phyloP scores from a whole-genome alignment of 179 eudicot species.

The Drosera spatulata region DNA sequence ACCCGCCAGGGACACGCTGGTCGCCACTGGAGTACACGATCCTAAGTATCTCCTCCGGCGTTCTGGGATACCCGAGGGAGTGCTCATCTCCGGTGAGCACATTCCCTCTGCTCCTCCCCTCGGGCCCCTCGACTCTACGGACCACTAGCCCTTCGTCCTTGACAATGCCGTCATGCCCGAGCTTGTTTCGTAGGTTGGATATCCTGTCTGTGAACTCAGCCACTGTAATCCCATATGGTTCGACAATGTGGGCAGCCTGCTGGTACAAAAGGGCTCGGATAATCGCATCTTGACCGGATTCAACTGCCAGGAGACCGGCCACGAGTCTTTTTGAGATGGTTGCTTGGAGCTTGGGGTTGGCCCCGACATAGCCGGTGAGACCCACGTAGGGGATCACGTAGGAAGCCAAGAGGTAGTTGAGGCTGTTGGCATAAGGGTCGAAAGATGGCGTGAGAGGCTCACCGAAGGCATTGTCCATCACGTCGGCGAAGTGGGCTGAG shows the following conservation, averaged over 20 bases:
- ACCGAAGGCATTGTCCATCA: constrained; percentile 56
- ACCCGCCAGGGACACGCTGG: constrained; percentile 47
- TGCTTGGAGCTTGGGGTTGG: constrained; percentile 44
- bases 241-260: constrained; percentile 23
- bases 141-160: constrained; percentile 71
- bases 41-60: constrained; percentile 61
- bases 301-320: constrained; percentile 73
- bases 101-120: constrained; percentile 39
- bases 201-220: constrained; percentile 53
- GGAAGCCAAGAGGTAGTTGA: constrained; percentile 69
- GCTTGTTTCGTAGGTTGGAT: constrained; percentile 46
- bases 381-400: constrained; percentile 82
- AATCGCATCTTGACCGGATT: constrained; percentile 89
- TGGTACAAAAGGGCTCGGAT: constrained; percentile 59
- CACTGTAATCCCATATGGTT: constrained; percentile 52
- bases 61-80: constrained; percentile 46
- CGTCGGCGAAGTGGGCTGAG: constrained; percentile 34
- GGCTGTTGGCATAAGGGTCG: constrained; percentile 51
- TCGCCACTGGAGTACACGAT: constrained; percentile 55
- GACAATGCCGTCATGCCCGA: constrained; percentile 28
- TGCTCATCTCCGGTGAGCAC: constrained; percentile 43
- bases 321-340: constrained; percentile 54
- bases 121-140: constrained; percentile 20
- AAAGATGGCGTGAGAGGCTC: constrained; percentile 47
- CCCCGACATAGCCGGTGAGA: constrained; percentile 83